Evolutionary conservation across 495 filamentous ascomycete species (phyloP), one percentile per base, ranked within the genome.

Genomic region (Trypethelium eluteriae): DNA sequence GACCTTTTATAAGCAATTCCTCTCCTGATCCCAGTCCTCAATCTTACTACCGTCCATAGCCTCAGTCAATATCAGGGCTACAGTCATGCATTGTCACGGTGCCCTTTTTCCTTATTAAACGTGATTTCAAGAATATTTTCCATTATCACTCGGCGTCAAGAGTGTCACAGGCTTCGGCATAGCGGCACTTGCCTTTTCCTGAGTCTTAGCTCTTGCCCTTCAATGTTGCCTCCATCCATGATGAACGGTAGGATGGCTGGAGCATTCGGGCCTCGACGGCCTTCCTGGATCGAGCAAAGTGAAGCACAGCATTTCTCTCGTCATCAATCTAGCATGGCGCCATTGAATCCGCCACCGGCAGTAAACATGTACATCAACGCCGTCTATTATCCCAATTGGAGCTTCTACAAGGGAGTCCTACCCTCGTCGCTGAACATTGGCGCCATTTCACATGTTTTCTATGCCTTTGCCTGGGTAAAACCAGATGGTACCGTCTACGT

Each of bases 381-480:
- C 32, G 88, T 90, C n/a, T 95, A 94, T 76, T 96, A 92, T 79
- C 91, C 92, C 2, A 96, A 94, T 75, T 90, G 88, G 83, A 81
- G 87, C 59, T 84, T 93, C 39, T 93, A 94, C 75, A 81, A 82
- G 65, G 84, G 89, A 71, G 86, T 91, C 68, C 86, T 90, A 32
- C 92, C 92, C 1, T 91, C 88, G 0, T 86, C 86, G 16, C 76
- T 96, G 67, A 88, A 90, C 75, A 82, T 87, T 71, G 83, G 81
- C 39, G 81, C 83, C 66, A 79, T 89, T 49, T 87, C 90, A 64
- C 89, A 93, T 72, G 84, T 95, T 47, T 95, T 93, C 73, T 96
- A 96, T 75, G 90, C 92, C 62, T 96, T 92, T 83, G 91, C 90
- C 70, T 82, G 82, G 85, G 84, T 96, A 62, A 86, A 85, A 70